Percentiles rank a stretch among this genome's conserved stretches.
phyloP scores from a whole-genome alignment of 257 asterid genomes.

The Knoxia roxburghii region DNA sequence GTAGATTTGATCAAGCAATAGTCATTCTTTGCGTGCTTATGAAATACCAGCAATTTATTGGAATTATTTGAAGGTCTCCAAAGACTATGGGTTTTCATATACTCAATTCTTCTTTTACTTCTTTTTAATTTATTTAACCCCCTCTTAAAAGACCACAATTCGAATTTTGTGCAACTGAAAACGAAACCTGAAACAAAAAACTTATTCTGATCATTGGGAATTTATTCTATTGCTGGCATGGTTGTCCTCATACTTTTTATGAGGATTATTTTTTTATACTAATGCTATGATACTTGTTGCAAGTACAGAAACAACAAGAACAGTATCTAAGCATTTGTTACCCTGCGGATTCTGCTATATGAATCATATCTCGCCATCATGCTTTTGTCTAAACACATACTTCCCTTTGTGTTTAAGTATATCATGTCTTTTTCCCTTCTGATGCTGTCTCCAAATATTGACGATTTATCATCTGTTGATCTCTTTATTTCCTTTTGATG shows the following conservation, averaged over 20 bases:
- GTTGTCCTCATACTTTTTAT: no score
- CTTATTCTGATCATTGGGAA: not conserved
- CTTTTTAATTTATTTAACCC: no score
- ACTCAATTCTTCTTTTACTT: no score
- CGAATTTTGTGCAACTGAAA: no score
- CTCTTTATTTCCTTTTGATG: slow-evolving; percentile 27
- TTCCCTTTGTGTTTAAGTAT: not conserved
- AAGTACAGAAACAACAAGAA: no score
- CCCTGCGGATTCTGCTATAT: no score
- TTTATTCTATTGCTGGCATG: not conserved
- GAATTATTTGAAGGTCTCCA: not conserved
- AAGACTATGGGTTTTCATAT: no score
- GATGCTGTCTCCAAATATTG: not conserved
- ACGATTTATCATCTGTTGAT: slow-evolving; percentile 5
- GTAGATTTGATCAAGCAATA: not conserved
- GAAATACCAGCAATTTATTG: not conserved
- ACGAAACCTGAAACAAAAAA: not conserved
- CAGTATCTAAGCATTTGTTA: no score
- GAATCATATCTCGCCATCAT: no score
- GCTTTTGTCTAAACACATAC: no score
- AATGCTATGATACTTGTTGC: no score
- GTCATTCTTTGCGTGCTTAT: not conserved
- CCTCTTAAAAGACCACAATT: no score
- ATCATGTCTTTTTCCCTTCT: not conserved
- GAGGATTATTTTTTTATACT: not conserved